Evolutionary conservation across 2,329 filamentous ascomycete genomes (phyloP).

Genomic region (Cytospora chrysosperma): DNA sequence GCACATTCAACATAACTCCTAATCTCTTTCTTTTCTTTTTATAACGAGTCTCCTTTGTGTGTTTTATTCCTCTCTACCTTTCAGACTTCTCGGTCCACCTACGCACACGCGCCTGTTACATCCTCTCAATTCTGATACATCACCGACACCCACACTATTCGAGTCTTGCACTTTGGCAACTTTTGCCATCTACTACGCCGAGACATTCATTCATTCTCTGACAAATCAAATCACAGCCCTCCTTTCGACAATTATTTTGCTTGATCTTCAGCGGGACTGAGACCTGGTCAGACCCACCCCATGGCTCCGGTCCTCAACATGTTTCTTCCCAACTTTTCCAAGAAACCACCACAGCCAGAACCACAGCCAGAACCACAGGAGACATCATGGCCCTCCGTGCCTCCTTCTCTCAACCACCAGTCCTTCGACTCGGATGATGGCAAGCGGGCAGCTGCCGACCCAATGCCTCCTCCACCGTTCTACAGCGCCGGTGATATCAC

Average conservation of each 20-base stretch:
- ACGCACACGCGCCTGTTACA: not conserved
- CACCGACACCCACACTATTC: not conserved
- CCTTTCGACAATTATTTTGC: not conserved
- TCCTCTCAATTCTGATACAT: not conserved
- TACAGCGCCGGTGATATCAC: conserved; percentile 60
- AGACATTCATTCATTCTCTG: not conserved
- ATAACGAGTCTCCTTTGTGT: not conserved
- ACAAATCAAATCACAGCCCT: not conserved
- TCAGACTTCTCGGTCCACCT: not conserved
- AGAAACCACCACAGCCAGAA: not conserved
- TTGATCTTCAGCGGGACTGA: not conserved
- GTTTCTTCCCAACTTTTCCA: not conserved
- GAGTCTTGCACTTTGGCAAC: not conserved
- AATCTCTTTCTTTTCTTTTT: not conserved
- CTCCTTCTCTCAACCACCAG: conserved; percentile 14
- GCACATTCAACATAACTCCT: not conserved
- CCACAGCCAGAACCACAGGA: too few relatives aligned
- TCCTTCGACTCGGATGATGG: conserved; percentile 37
- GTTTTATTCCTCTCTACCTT: not conserved
- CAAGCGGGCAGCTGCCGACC: conserved; percentile 39
- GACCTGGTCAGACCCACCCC: too few relatives aligned
- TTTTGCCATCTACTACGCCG: not conserved
- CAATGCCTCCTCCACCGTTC: conserved; percentile 51
- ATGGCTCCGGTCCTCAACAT: not conserved
- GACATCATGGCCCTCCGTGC: conserved; percentile 1